These are phyloP conservation scores for Starmerella potacharoeniae DNA, from an alignment of 805 yeast genomes.

Conservation along the genomic window DNA sequence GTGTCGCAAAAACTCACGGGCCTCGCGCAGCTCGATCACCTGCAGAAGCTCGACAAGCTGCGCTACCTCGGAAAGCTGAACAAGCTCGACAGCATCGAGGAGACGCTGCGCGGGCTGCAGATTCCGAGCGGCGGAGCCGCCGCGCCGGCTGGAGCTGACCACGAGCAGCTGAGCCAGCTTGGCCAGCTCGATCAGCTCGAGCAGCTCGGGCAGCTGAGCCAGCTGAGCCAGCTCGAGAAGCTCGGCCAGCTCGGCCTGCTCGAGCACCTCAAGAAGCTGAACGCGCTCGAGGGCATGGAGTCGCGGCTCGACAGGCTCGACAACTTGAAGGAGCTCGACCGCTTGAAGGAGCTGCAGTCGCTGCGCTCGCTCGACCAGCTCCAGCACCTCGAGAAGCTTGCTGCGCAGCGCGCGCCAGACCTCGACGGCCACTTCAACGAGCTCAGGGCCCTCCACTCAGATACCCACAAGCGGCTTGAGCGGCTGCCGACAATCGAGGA, in stretches of 20 bases:
- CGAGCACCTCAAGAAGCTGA: conserved; percentile 11
- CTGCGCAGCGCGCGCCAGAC: background rate
- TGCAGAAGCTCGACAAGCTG: conserved; percentile 16
- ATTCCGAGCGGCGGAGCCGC: background rate
- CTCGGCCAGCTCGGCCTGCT: conserved; percentile 3
- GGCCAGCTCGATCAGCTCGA: background rate
- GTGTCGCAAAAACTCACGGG: conserved; percentile 21
- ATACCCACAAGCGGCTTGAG: background rate
- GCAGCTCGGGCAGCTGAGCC: conserved; percentile 6
- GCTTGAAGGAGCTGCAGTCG: conserved; percentile 10
- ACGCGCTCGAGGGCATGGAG: conserved; percentile 2
- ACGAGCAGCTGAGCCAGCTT: background rate
- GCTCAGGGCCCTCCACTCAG: background rate
- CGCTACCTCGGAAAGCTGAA: conserved; percentile 5
- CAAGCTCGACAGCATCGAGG: conserved; percentile 12
- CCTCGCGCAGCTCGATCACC: conserved; percentile 23
- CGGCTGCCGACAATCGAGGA: background rate
- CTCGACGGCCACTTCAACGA: background rate
- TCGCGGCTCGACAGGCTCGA: conserved; percentile 3
- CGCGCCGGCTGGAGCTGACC: background rate
- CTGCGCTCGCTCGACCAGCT: conserved; percentile 18
- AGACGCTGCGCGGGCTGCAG: conserved; percentile 1
- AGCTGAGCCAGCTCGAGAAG: conserved; percentile 7
- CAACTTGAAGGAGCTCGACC: conserved; percentile 1
- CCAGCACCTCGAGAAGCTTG: conserved; percentile 2